Conservation (phyloP, 768 basidiomycete species). For the Gymnopilus junonius region DNA sequence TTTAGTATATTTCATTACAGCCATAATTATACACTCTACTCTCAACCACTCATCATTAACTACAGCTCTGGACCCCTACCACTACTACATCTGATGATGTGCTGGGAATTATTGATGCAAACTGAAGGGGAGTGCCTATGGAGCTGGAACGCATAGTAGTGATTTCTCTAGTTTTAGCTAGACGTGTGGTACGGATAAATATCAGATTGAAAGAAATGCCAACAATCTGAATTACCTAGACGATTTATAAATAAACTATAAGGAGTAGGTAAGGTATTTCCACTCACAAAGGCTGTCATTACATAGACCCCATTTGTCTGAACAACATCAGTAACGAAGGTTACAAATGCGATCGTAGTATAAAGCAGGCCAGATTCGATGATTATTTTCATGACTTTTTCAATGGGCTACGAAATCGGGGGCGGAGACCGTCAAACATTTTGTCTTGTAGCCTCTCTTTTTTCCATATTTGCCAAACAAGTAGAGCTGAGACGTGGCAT, state of each 20-base stretch:
- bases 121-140: too few relatives aligned
- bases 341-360: not conserved
- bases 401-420: not conserved
- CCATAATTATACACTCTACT: too few relatives aligned
- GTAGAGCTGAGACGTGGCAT: not conserved
- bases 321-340: not conserved
- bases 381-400: not conserved
- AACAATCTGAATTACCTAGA: slow-evolving; percentile 1
- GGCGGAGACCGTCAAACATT: not conserved
- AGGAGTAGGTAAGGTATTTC: not conserved
- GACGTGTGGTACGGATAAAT: not conserved
- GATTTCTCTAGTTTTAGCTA: too few relatives aligned
- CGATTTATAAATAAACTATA: not conserved
- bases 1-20: too few relatives aligned
- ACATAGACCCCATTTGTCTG: not conserved
- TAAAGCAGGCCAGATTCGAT: slow-evolving; percentile 6
- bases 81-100: too few relatives aligned
- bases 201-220: slow-evolving; percentile 2
- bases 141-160: too few relatives aligned
- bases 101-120: too few relatives aligned
- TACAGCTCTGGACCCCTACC: too few relatives aligned
- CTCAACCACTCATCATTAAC: too few relatives aligned
- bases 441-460: not conserved
- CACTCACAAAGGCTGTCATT: not conserved
- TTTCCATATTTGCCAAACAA: not conserved